Evolutionary conservation across 1,139 yeast genomes (phyloP).

Genomic region (Magnusiomyces ingens): DNA sequence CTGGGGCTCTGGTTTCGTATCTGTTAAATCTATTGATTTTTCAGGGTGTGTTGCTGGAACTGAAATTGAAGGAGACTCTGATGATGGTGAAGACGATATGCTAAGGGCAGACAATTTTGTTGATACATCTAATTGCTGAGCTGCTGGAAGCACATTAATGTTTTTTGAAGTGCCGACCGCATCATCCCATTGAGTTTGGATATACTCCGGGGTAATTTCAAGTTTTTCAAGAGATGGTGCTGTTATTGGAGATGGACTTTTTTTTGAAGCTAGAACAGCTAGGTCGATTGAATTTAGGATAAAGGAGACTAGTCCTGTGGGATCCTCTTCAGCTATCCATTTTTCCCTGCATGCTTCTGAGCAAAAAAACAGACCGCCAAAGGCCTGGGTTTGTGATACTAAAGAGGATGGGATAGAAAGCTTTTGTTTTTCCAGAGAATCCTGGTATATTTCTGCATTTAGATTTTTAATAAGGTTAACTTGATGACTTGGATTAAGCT

Average conservation of each 20-base stretch:
- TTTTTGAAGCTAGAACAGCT: conserved; percentile 21
- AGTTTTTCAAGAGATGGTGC: neutral
- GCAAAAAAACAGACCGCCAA: conserved; percentile 53
- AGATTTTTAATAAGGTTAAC: neutral
- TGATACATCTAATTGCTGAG: neutral
- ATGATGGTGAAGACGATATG: neutral
- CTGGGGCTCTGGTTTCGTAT: neutral
- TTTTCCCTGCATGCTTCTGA: conserved; percentile 38
- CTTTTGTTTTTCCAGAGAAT: neutral
- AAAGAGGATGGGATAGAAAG: neutral
- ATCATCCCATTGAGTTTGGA: neutral
- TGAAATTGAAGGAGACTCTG: neutral
- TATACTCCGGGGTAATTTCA: neutral
- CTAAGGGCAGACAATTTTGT: neutral
- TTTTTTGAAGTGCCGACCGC: too few species aligned
- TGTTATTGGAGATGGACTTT: neutral
- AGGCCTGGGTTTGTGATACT: conserved; percentile 22
- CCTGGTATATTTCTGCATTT: neutral
- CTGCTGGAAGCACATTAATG: too few species aligned
- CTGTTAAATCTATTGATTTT: conserved; percentile 3
- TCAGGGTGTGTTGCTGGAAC: neutral
- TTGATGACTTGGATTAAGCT: conserved; percentile 15
- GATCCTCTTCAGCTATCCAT: conserved; percentile 33
- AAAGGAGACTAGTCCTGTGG: conserved; percentile 28
- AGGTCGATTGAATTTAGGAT: conserved; percentile 32